phyloP scores from a whole-genome alignment of 345 rosid genomes.

The Citrus sinensis region DVS_A1.0 CM039168.1:30304001-30304500 shows the following conservation, averaged over 20 bases:
- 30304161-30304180: too few relatives aligned
- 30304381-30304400: constrained; percentile 98
- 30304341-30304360: constrained; percentile 78
- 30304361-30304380: constrained; percentile 97
- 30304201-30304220: neutral
- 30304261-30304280: neutral
- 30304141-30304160: neutral
- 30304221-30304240: neutral
- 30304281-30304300: neutral
- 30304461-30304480: constrained; percentile 93
- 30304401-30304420: constrained; percentile 91
- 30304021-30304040: neutral
- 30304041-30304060: neutral
- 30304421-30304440: constrained; percentile 91
- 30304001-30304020: neutral
- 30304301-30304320: neutral
- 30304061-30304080: neutral
- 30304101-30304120: neutral
- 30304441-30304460: constrained; percentile 88
- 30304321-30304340: neutral
- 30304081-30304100: neutral
- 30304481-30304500: constrained; percentile 90
- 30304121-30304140: neutral
- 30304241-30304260: neutral
- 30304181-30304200: neutral